Evolutionary conservation across 257 asterid species (phyloP).

Genomic region (Solanum clarkiae): DNA sequence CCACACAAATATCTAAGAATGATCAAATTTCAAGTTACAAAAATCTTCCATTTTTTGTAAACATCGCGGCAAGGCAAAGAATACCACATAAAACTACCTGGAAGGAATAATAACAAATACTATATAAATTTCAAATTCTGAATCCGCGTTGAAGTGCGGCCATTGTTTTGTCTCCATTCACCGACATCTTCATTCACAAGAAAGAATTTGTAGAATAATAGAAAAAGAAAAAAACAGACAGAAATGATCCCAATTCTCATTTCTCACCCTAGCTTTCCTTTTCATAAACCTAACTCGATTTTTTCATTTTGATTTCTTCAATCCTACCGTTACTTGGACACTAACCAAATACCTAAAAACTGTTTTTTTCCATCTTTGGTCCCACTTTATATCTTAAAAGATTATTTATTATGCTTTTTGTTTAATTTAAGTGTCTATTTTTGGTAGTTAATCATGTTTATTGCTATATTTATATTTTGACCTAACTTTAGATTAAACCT

Average conservation of each 20-base stretch:
- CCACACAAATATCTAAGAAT: too few relatives aligned
- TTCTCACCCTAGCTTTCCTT: slow-evolving; percentile 20
- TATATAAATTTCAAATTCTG: neutral
- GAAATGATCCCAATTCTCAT: slow-evolving; percentile 14
- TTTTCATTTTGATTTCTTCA: slow-evolving; percentile 11
- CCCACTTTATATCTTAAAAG: slow-evolving; percentile 17
- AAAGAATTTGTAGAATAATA: neutral
- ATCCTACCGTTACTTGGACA: slow-evolving; percentile 35
- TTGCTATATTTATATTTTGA: neutral
- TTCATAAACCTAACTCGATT: slow-evolving; percentile 29
- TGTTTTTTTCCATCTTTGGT: neutral
- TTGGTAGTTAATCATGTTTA: neutral
- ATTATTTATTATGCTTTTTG: slow-evolving; percentile 9
- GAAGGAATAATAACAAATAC: too few relatives aligned
- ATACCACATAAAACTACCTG: too few relatives aligned
- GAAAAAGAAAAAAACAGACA: slow-evolving; percentile 1
- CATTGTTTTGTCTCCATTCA: neutral
- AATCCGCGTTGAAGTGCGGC: neutral
- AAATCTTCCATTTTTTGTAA: too few relatives aligned
- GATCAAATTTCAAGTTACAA: too few relatives aligned
- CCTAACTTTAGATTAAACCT: neutral
- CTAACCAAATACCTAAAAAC: slow-evolving; percentile 17
- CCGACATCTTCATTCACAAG: slow-evolving; percentile 38
- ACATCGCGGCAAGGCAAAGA: too few relatives aligned
- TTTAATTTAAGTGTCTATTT: neutral